Evolutionary conservation across 345 rosid species (phyloP).

Genomic region (Eucalyptus polybractea): DNA sequence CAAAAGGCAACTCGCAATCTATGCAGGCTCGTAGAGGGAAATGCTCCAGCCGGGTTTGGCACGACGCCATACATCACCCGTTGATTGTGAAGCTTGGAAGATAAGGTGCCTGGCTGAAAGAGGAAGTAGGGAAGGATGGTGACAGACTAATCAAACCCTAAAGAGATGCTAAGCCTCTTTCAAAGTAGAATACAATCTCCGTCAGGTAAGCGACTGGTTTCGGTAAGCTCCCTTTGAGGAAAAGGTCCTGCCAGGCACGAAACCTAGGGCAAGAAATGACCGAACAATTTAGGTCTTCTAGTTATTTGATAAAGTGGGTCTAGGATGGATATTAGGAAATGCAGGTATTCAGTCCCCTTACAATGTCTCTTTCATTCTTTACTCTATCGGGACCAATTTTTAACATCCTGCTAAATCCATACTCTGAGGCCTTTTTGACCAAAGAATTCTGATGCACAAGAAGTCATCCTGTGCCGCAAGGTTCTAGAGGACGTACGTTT

Average conservation of each 20-base stretch:
- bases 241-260: not conserved
- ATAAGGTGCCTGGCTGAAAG: not conserved
- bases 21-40: not conserved
- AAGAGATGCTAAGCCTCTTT: not conserved
- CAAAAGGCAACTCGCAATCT: not conserved
- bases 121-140: not conserved
- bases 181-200: not conserved
- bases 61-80: not conserved
- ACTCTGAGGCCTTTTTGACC: too few species aligned
- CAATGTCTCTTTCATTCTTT: not conserved
- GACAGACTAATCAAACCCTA: not conserved
- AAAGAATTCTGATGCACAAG: too few species aligned
- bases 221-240: not conserved
- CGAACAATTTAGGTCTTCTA: not conserved
- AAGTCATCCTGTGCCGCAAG: too few species aligned
- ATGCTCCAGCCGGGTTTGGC: not conserved
- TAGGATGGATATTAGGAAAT: not conserved
- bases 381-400: not conserved
- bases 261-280: not conserved
- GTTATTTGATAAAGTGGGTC: not conserved
- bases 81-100: not conserved
- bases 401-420: too few species aligned
- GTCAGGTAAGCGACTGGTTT: not conserved
- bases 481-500: too few species aligned
- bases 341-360: not conserved